These are phyloP conservation scores for Entonaema liquescens DNA, from an alignment of 495 filamentous ascomycete species.

Conservation along the genomic window DNA sequence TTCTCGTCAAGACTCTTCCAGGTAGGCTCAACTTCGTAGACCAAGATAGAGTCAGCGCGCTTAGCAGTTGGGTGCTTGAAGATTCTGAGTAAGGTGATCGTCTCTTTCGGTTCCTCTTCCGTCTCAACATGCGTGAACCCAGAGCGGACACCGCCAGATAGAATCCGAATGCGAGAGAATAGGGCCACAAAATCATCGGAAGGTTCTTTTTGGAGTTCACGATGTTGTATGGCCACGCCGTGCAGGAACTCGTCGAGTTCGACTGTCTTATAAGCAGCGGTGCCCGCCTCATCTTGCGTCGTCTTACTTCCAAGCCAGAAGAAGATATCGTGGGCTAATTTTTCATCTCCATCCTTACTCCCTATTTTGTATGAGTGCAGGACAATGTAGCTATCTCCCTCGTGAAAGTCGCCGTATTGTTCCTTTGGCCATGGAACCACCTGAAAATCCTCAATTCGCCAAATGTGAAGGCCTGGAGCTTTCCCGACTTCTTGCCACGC, in stretches of 20 bases:
- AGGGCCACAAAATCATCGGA: conserved; percentile 65
- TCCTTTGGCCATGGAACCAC: conserved; percentile 66
- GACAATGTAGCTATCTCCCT: conserved; percentile 71
- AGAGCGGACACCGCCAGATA: conserved; percentile 65
- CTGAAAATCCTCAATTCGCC: conserved; percentile 70
- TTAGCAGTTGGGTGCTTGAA: conserved; percentile 62
- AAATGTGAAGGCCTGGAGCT: conserved; percentile 61
- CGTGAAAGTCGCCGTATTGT: conserved; percentile 64
- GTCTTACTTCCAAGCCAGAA: conserved; percentile 70
- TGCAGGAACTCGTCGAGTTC: conserved; percentile 71
- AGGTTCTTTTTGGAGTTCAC: conserved; percentile 63
- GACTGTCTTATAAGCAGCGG: conserved; percentile 72
- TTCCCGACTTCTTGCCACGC: conserved; percentile 67
- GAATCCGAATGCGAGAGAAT: conserved; percentile 64
- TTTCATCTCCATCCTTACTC: conserved; percentile 50
- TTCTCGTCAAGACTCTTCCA: conserved; percentile 68
- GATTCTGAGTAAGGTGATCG: conserved; percentile 63
- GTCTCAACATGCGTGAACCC: conserved; percentile 67
- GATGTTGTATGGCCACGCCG: conserved; percentile 66
- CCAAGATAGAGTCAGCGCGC: conserved; percentile 58
- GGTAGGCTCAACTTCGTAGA: conserved; percentile 68
- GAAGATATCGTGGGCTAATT: conserved; percentile 65
- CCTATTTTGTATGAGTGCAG: conserved; percentile 63
- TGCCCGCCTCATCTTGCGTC: conserved; percentile 69
- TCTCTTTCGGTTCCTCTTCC: conserved; percentile 49